phyloP scores from a whole-genome alignment of 225 moss, liverwort and hornwort genomes.

The Polytrichum commune region DNA sequence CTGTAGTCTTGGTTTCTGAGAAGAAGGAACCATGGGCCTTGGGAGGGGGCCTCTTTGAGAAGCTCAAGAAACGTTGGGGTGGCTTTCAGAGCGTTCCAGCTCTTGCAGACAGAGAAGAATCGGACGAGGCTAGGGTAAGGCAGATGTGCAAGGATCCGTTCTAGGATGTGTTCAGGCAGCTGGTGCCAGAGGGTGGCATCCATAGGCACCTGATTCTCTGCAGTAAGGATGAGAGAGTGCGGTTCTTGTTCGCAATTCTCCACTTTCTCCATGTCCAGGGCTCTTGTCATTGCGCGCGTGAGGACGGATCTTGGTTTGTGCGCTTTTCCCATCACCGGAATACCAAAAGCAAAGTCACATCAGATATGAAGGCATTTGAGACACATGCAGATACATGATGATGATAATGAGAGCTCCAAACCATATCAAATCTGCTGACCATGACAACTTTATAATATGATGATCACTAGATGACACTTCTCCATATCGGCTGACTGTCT shows the following conservation, averaged over 20 bases:
- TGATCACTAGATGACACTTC: no score
- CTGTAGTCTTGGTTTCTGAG: conserved; percentile 60
- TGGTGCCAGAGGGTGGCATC: conserved; percentile 45
- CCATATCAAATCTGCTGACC: background rate
- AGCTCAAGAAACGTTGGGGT: conserved; percentile 38
- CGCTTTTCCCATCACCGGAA: conserved; percentile 1
- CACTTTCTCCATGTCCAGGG: conserved; percentile 42
- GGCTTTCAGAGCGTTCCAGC: conserved; percentile 36
- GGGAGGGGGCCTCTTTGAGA: conserved; percentile 10
- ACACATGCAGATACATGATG: no score
- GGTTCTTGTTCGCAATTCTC: conserved; percentile 29
- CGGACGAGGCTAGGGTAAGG: conserved; percentile 38
- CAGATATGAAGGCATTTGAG: background rate
- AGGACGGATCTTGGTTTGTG: background rate
- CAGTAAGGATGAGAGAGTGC: conserved; percentile 1
- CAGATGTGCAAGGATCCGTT: conserved; percentile 42
- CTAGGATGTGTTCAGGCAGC: conserved; percentile 56
- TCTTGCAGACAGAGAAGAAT: conserved; percentile 37
- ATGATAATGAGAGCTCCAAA: background rate
- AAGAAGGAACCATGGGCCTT: conserved; percentile 54
- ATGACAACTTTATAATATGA: background rate
- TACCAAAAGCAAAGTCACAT: background rate
- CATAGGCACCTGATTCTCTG: conserved; percentile 22
- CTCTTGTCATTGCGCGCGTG: conserved; percentile 37
- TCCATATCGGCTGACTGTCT: no score